Percentiles rank a stretch among this genome's conserved stretches.
phyloP scores from a whole-genome alignment of 371 early-diverging fungal genomes.

The Neoconidiobolus thromboides region DNA sequence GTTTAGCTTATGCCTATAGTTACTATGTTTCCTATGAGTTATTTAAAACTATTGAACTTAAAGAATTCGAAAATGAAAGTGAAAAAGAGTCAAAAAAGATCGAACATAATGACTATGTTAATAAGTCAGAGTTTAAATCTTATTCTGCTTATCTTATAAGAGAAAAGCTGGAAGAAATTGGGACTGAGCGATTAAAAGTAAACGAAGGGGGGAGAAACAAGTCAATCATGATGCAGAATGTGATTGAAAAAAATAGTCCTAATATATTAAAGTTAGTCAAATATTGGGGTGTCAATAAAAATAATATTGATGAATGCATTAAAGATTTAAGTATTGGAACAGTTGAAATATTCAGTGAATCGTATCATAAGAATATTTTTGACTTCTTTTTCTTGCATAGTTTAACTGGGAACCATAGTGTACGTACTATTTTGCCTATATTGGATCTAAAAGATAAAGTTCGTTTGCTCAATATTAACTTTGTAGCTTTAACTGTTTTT shows the following conservation, averaged over 20 bases:
- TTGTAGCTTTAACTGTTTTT: not conserved
- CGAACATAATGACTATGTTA: not conserved
- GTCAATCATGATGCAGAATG: no score
- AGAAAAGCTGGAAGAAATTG: no score
- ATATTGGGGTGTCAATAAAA: not conserved
- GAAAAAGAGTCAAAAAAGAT: not conserved
- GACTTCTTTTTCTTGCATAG: conserved; percentile 7
- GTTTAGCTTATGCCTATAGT: conserved; percentile 6
- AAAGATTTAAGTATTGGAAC: not conserved
- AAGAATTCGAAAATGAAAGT: not conserved
- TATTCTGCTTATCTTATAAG: no score
- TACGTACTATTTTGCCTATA: not conserved
- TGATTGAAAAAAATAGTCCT: not conserved
- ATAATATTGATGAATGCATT: no score
- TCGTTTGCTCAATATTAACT: conserved; percentile 2
- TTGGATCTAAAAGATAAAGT: not conserved
- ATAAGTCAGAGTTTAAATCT: no score
- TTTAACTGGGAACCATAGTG: conserved; percentile 3
- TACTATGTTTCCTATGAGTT: not conserved
- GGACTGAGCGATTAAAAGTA: no score
- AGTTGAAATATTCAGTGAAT: not conserved
- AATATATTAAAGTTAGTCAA: not conserved
- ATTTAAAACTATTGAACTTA: not conserved
- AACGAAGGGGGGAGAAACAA: no score
- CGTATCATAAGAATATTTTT: not conserved